phyloP scores from a whole-genome alignment of 306 rosid genomes.

The Clitoria ternatea region DNA sequence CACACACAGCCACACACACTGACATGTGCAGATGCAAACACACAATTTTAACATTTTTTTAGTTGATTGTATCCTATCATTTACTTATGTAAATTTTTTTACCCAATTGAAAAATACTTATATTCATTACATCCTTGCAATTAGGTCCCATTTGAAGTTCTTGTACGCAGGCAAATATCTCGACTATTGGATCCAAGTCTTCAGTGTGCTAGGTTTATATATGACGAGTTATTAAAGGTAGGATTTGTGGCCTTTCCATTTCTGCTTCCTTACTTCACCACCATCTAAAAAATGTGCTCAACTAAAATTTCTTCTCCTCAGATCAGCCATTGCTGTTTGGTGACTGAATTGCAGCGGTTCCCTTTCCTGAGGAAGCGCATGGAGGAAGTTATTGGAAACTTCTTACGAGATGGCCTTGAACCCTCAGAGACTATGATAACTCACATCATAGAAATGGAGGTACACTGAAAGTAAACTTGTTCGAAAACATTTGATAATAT shows the following conservation, averaged over 20 bases:
- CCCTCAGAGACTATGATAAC: conserved; percentile 92
- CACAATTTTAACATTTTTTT: conserved; percentile 5
- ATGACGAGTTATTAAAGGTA: conserved; percentile 87
- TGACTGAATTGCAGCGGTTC: conserved; percentile 80
- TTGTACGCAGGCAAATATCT: conserved; percentile 79
- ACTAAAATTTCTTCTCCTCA: conserved; percentile 36
- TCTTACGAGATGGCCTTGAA: conserved; percentile 83
- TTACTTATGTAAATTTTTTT: background rate
- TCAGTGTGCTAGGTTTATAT: conserved; percentile 96
- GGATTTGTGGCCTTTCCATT: conserved; percentile 18
- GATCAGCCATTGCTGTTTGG: conserved; percentile 84
- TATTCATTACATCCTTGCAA: conserved; percentile 24
- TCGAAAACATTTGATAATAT: background rate
- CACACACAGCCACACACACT: no score
- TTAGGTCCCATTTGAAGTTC: conserved; percentile 95
- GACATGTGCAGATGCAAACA: background rate
- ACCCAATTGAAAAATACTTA: background rate
- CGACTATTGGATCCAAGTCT: conserved; percentile 92
- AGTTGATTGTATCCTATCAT: background rate
- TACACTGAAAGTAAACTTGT: conserved; percentile 25
- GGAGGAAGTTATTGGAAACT: conserved; percentile 88
- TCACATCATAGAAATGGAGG: conserved; percentile 94
- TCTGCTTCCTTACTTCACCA: background rate
- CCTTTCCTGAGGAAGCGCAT: conserved; percentile 82
- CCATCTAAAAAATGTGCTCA: conserved; percentile 5